Evolutionary conservation across 1,139 yeast genomes (phyloP), one percentile per base, ranked within the genome.

Genomic region (Hansenula lynferdii): DNA sequence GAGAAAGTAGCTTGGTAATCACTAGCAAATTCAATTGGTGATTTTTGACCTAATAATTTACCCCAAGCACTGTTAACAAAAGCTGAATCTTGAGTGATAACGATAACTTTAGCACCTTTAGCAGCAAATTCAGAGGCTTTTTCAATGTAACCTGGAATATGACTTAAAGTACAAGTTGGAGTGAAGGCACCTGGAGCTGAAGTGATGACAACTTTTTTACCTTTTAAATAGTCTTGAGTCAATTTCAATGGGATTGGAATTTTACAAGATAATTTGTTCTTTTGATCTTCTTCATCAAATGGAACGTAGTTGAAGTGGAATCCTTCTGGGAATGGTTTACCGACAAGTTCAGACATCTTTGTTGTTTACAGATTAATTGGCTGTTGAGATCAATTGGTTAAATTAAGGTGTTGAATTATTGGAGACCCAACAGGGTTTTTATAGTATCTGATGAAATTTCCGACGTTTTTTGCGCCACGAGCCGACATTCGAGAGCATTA

Each of bases 151-250:
- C 80, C 85, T 21, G 96, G 96, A 49, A 87, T 77, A 62, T 89
- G 96, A 50, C 72, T 68, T 48, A 78, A 85, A 27, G 92, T 78
- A 65, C 96, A 87, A 7, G 95, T 80, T 49, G 95, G 95, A 28
- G 96, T 85, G 72, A 86, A 87, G 19, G 96, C 95, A 48, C 95
- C 95, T 45, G 96, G 96, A 21, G 85, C 95, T 41, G 86, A 75
- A 30, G 90, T 86, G 52, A 86, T 69, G 31, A 85, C 77, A 34
- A 85, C 60, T 30, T 58, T 61, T 53, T 64, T 61, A 47, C 61
- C 57, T 34, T 57, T 47, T 33, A 61, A 49, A 40, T 51, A 52
- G 32, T 53, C 55, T 17, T 40, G 45, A 11, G 52, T 40, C 10
- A 56, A 31, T 26, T 50, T 47, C 43, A 47, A 48, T 23, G 29